Percentiles rank a stretch among this genome's conserved stretches.
Conservation (phyloP, 1,284 basidiomycete species). For the Ustilago trichophora region DNA sequence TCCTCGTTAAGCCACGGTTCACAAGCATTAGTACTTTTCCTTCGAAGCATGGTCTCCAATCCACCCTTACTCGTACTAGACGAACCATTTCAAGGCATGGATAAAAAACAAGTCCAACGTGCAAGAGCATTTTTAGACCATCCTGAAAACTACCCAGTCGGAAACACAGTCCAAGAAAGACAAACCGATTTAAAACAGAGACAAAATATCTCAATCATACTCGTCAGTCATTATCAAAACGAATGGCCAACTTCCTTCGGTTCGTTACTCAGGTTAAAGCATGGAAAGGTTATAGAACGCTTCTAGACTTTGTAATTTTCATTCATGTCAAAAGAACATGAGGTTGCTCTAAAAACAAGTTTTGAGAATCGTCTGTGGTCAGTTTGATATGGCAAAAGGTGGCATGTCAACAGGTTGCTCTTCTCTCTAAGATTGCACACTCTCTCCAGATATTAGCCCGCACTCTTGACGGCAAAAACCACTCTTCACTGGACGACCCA, state of each 20-base stretch:
- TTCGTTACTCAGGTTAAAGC: constrained; percentile 42
- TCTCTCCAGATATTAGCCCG: no score
- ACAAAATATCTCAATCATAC: constrained; percentile 42
- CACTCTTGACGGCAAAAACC: no score
- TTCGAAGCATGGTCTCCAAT: constrained; percentile 56
- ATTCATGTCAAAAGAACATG: no score
- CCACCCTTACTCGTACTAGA: constrained; percentile 60
- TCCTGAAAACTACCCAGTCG: constrained; percentile 14
- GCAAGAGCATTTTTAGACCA: constrained; percentile 50
- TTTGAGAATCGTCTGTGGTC: no score
- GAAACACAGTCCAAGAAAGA: constrained; percentile 4
- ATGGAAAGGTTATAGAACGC: constrained; percentile 49
- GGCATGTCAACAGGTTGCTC: no score
- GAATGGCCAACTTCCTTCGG: constrained; percentile 60
- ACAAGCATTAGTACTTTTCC: constrained; percentile 59
- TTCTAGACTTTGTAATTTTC: constrained; percentile 5
- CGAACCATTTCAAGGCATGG: constrained; percentile 66
- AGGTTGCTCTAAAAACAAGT: no score
- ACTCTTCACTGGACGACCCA: no score
- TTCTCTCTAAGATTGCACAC: no score
- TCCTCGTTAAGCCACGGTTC: constrained; percentile 47
- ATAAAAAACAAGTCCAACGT: constrained; percentile 42
- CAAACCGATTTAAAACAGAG: constrained; percentile 21
- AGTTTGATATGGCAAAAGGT: no score
- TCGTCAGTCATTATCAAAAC: constrained; percentile 63